Conservation (phyloP, 208 protist genomes). For the Angomonas ambiguus region DNA sequence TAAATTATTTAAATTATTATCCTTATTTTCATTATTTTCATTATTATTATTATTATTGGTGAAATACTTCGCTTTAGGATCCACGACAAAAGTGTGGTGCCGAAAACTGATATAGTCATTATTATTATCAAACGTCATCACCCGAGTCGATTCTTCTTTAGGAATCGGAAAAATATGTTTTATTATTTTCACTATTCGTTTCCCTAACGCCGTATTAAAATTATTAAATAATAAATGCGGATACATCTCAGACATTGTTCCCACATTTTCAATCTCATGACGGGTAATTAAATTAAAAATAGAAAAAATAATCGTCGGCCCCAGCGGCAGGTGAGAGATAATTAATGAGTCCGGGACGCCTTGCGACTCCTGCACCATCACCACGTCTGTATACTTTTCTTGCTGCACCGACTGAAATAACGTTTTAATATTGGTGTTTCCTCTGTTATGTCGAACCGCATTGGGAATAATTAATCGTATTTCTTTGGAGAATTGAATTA, state of each 20-base stretch:
- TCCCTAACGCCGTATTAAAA: slow-evolving; percentile 95
- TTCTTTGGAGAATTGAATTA: slow-evolving; percentile 99
- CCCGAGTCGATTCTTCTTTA: slow-evolving; percentile 92
- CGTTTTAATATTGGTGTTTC: slow-evolving; percentile 90
- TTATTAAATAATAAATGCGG: slow-evolving; percentile 99
- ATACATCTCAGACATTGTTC: slow-evolving; percentile 92
- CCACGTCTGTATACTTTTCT: slow-evolving; percentile 96
- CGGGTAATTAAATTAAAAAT: slow-evolving; percentile 96
- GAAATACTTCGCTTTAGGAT: background rate
- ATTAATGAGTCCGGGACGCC: slow-evolving; percentile 97
- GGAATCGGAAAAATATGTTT: slow-evolving; percentile 98
- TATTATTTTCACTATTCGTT: slow-evolving; percentile 91
- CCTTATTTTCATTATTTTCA: slow-evolving; percentile 1
- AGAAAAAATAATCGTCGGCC: slow-evolving; percentile 98
- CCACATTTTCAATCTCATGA: slow-evolving; percentile 94
- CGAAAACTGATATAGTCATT: slow-evolving; percentile 99
- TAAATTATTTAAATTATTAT: background rate
- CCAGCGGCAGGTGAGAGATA: slow-evolving; percentile 97
- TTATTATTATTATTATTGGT: background rate
- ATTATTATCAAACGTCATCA: slow-evolving; percentile 98
- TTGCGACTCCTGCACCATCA: slow-evolving; percentile 98
- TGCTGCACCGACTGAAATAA: slow-evolving; percentile 94
- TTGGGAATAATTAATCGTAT: slow-evolving; percentile 98
- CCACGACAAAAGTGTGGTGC: slow-evolving; percentile 90
- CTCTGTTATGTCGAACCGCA: slow-evolving; percentile 97